Evolutionary conservation across 257 asterid genomes (phyloP).

Genomic region (Fraxinus pennsylvanica): DNA sequence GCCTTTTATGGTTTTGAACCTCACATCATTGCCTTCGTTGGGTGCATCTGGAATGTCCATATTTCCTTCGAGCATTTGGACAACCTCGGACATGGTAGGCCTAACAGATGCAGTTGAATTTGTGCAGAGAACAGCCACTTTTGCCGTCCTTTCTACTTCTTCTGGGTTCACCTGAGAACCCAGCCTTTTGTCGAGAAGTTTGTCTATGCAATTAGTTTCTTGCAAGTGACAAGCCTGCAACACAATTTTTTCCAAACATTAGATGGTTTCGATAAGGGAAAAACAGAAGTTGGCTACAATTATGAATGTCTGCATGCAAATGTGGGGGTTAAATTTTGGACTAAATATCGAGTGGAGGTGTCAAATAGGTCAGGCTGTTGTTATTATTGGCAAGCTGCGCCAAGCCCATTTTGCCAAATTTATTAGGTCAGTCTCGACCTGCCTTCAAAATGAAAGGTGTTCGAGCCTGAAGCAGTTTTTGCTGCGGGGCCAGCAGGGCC

Average conservation of each 20-base stretch:
- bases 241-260: not conserved
- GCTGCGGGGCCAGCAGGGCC: not conserved
- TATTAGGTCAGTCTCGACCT: not conserved
- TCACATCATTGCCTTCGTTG: slow-evolving; percentile 63
- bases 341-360: not conserved
- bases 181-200: slow-evolving; percentile 56
- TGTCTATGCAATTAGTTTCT: slow-evolving; percentile 48
- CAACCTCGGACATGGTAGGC: slow-evolving; percentile 83
- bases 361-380: not conserved
- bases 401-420: not conserved
- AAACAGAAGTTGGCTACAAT: not conserved
- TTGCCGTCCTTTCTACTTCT: slow-evolving; percentile 59
- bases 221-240: slow-evolving; percentile 72
- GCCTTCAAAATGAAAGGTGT: not conserved
- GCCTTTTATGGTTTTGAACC: slow-evolving; percentile 74
- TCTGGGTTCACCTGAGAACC: slow-evolving; percentile 33
- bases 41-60: slow-evolving; percentile 47
- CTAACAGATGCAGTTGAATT: slow-evolving; percentile 67
- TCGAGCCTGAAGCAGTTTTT: not conserved
- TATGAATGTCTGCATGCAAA: not conserved
- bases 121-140: slow-evolving; percentile 71
- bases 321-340: not conserved
- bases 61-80: slow-evolving; percentile 74
- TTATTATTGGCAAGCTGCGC: not conserved
- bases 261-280: not conserved